These are phyloP conservation scores for Salix viminalis DNA, from an alignment of 345 rosid species.

Conservation along the genomic window DNA sequence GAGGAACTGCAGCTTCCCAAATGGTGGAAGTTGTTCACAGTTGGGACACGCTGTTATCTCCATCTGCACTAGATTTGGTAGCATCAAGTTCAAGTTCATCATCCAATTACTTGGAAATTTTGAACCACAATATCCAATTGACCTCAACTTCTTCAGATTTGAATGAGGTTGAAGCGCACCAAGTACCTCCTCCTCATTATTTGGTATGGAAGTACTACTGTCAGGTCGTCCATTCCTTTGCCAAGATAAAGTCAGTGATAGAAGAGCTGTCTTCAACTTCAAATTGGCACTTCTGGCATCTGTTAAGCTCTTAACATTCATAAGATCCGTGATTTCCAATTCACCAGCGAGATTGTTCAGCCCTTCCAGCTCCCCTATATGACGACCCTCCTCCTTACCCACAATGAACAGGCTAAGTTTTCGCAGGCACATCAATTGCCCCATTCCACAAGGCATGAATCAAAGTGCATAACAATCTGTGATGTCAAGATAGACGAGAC, in stretches of 20 bases:
- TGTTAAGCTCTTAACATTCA: not conserved
- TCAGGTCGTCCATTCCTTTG: not conserved
- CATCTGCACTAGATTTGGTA: constrained; percentile 3
- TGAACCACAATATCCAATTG: not conserved
- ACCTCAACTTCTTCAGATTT: not conserved
- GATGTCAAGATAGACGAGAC: constrained; percentile 7
- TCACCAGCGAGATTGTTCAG: constrained; percentile 9
- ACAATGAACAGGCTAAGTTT: constrained; percentile 17
- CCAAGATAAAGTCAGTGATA: not conserved
- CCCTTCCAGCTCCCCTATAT: not conserved
- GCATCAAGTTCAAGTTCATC: not conserved
- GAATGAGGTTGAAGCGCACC: not conserved
- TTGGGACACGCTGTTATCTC: not conserved
- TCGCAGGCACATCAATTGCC: constrained; percentile 5
- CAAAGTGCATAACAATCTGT: not conserved
- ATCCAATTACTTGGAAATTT: constrained; percentile 4
- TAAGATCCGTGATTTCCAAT: not conserved
- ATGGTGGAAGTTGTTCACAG: constrained; percentile 9
- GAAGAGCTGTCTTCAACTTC: constrained; percentile 8
- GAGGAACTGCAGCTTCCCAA: constrained; percentile 8
- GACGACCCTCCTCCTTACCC: not conserved
- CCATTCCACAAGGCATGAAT: constrained; percentile 9
- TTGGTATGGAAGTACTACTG: not conserved
- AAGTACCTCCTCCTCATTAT: not conserved
- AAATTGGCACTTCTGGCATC: constrained; percentile 22